Conservation (phyloP, 2,329 filamentous ascomycete genomes). For the Pyrenophora tritici-repentis region DNA sequence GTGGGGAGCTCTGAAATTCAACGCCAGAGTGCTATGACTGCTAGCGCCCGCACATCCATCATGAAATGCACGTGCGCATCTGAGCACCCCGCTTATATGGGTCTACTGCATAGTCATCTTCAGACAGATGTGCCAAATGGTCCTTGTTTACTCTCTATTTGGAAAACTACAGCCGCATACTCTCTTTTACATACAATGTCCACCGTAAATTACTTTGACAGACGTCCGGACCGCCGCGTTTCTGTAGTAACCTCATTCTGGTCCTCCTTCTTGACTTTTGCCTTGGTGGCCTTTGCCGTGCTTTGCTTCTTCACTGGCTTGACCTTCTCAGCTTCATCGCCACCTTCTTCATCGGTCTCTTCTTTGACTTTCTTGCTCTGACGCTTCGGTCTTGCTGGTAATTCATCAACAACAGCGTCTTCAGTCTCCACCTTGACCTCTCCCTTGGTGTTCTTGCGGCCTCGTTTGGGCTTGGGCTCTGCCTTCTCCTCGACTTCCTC, state of each 20-base stretch:
- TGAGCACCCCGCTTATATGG: slow-evolving; percentile 3
- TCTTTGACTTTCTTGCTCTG: slow-evolving; percentile 17
- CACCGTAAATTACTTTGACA: slow-evolving; percentile 15
- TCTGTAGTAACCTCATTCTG: slow-evolving; percentile 22
- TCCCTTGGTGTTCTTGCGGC: slow-evolving; percentile 29
- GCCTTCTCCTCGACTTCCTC: slow-evolving; percentile 18
- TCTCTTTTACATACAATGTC: not conserved
- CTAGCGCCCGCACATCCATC: slow-evolving; percentile 16
- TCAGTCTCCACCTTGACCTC: slow-evolving; percentile 26
- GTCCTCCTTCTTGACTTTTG: slow-evolving; percentile 7
- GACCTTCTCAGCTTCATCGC: slow-evolving; percentile 30
- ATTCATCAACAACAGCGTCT: slow-evolving; percentile 28
- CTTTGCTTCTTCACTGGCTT: slow-evolving; percentile 35
- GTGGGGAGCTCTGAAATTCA: slow-evolving; percentile 43
- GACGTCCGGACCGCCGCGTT: slow-evolving; percentile 32
- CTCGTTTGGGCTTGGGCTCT: slow-evolving; percentile 26
- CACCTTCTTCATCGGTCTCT: slow-evolving; percentile 27
- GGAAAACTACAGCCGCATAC: not conserved
- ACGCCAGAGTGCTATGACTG: slow-evolving; percentile 32
- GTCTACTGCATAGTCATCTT: not conserved
- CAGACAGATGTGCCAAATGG: too few species aligned
- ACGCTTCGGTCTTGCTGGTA: slow-evolving; percentile 15
- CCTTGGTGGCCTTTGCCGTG: slow-evolving; percentile 19
- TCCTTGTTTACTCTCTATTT: too few species aligned
- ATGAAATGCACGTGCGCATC: slow-evolving; percentile 26